phyloP scores from a whole-genome alignment of 768 basidiomycete species.

The Lactifluus piperatus region DNA sequence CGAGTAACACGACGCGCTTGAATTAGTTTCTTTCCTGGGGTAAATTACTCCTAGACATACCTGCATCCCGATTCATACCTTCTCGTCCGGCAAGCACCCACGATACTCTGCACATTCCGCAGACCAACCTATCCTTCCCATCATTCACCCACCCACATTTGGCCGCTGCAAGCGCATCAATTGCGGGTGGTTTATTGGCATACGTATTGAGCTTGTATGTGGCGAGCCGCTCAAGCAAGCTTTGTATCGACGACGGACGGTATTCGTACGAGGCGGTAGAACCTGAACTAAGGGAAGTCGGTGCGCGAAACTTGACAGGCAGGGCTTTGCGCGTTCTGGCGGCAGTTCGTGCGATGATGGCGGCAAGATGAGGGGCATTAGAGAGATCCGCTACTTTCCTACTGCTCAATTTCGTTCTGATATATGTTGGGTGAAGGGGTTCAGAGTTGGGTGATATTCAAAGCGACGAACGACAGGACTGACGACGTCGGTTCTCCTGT shows the following conservation, averaged over 20 bases:
- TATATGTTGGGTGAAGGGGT: slow-evolving; percentile 1
- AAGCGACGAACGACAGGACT: slow-evolving; percentile 16
- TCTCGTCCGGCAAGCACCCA: slow-evolving; percentile 67
- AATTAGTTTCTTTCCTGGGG: neutral
- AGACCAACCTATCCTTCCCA: slow-evolving; percentile 70
- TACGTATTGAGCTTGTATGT: slow-evolving; percentile 79
- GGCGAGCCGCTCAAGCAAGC: slow-evolving; percentile 62
- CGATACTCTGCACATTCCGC: slow-evolving; percentile 59
- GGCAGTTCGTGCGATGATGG: slow-evolving; percentile 61
- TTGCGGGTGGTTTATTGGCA: slow-evolving; percentile 61
- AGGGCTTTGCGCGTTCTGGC: slow-evolving; percentile 44
- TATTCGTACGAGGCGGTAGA: slow-evolving; percentile 47
- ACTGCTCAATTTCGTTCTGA: slow-evolving; percentile 20
- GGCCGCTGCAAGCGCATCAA: slow-evolving; percentile 73
- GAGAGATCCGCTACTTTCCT: slow-evolving; percentile 30
- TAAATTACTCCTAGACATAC: slow-evolving; percentile 40
- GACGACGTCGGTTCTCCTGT: slow-evolving; percentile 37
- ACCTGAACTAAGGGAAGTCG: slow-evolving; percentile 24
- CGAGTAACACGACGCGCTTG: neutral
- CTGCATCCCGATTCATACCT: slow-evolving; percentile 68
- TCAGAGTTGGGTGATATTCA: neutral
- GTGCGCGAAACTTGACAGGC: slow-evolving; percentile 35
- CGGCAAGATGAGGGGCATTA: slow-evolving; percentile 59
- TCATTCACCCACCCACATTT: slow-evolving; percentile 82
- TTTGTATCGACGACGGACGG: slow-evolving; percentile 66